Evolutionary conservation across 1,139 yeast species (phyloP).

Genomic region (Magnusiomyces paraingens): DNA sequence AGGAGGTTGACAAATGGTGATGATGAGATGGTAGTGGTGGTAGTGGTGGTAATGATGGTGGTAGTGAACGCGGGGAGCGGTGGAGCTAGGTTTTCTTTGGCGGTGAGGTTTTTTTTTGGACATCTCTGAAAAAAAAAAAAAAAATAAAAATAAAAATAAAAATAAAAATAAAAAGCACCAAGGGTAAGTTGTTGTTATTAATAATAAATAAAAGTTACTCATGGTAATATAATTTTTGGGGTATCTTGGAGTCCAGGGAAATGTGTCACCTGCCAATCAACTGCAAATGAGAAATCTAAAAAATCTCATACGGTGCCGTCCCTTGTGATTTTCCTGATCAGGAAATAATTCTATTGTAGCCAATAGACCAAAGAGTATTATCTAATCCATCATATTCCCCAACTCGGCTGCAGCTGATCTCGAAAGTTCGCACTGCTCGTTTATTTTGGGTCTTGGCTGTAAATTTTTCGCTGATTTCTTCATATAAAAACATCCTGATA

Average conservation of each 20-base stretch:
- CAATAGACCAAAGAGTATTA: too few relatives aligned
- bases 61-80: background rate
- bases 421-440: background rate
- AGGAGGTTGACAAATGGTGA: too few relatives aligned
- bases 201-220: too few relatives aligned
- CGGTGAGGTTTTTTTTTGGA: too few relatives aligned
- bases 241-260: background rate
- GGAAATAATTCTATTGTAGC: too few relatives aligned
- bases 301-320: background rate
- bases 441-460: background rate
- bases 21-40: too few relatives aligned
- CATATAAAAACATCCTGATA: background rate
- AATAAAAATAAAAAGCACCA: too few relatives aligned
- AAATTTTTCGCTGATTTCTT: background rate
- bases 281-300: background rate
- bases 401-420: constrained; percentile 2
- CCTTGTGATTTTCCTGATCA: background rate
- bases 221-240: too few relatives aligned
- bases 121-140: background rate
- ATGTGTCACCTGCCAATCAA: background rate
- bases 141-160: background rate
- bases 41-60: background rate
- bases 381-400: too few relatives aligned
- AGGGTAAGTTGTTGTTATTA: too few relatives aligned
- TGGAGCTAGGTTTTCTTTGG: background rate